These are phyloP conservation scores for Effrenium voratum DNA, from an alignment of 73 alveolate genomes.

Conservation along the genomic window DNA sequence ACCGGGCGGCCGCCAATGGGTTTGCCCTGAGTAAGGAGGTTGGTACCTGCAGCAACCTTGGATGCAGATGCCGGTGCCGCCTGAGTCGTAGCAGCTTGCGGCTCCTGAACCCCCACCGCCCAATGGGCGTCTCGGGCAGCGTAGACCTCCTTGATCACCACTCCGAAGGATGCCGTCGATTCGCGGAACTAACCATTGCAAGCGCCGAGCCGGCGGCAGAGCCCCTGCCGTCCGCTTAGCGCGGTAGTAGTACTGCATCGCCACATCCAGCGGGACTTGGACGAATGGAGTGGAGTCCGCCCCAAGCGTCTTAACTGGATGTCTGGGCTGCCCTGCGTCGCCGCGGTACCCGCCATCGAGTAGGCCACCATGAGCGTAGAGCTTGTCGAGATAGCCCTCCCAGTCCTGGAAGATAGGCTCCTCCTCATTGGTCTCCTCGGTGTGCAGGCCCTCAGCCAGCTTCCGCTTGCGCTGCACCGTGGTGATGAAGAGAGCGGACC, in stretches of 20 bases:
- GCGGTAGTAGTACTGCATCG: neutral
- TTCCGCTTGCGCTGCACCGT: neutral
- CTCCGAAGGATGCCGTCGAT: neutral
- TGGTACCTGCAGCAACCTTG: too few species aligned
- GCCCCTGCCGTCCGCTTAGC: too few species aligned
- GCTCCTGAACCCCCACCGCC: too few species aligned
- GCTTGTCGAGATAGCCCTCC: neutral
- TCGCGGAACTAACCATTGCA: too few species aligned
- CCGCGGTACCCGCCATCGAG: constrained; percentile 16
- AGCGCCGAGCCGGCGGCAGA: too few species aligned
- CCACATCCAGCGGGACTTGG: neutral
- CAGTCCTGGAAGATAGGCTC: neutral
- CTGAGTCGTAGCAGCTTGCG: too few species aligned
- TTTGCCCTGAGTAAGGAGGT: neutral
- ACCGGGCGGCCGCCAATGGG: neutral
- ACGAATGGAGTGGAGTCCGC: neutral
- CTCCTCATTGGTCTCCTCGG: constrained; percentile 10
- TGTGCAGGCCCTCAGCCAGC: constrained; percentile 5
- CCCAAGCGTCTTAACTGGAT: too few species aligned
- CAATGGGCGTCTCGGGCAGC: constrained; percentile 29
- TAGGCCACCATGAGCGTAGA: constrained; percentile 1
- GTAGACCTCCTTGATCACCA: neutral
- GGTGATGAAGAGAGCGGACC: neutral
- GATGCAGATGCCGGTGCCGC: too few species aligned
- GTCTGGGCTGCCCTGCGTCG: too few species aligned